Conservation (phyloP, 345 rosid genomes). For the Populus davidiana region DNA sequence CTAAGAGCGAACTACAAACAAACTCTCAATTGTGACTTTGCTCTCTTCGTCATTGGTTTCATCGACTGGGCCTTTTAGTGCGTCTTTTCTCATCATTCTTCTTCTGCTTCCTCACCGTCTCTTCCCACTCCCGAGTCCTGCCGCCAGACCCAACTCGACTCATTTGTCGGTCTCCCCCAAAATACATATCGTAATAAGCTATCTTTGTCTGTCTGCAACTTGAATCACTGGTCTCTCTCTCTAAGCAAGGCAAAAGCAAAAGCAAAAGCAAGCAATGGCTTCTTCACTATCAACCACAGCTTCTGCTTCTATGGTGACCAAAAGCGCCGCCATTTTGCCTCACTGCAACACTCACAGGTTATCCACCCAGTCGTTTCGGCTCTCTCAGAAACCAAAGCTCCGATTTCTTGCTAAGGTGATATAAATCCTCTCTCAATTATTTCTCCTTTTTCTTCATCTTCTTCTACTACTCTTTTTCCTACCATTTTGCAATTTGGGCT, state of each 20-base stretch:
- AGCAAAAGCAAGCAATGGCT: constrained; percentile 24
- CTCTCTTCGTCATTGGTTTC: constrained; percentile 7
- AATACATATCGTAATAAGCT: neutral
- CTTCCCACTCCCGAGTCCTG: neutral
- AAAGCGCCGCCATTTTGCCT: constrained; percentile 31
- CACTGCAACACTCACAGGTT: constrained; percentile 13
- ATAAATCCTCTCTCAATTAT: neutral
- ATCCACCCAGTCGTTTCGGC: constrained; percentile 42
- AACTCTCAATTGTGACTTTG: no score
- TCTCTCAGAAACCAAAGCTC: constrained; percentile 42
- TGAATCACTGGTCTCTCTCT: neutral
- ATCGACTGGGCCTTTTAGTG: neutral
- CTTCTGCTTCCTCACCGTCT: no score
- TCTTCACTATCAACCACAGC: constrained; percentile 49
- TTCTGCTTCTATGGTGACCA: constrained; percentile 35
- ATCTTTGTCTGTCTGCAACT: neutral
- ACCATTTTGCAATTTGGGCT: neutral
- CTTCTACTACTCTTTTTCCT: no score
- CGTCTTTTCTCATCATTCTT: no score
- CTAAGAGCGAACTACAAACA: no score
- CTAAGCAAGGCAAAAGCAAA: neutral
- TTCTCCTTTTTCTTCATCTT: neutral
- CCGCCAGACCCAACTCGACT: neutral
- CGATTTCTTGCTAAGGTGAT: constrained; percentile 46
- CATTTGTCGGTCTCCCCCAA: neutral